Base-by-base conservation (phyloP, 2,329 filamentous ascomycete genomes). In the Monosporascus sp. region DNA sequence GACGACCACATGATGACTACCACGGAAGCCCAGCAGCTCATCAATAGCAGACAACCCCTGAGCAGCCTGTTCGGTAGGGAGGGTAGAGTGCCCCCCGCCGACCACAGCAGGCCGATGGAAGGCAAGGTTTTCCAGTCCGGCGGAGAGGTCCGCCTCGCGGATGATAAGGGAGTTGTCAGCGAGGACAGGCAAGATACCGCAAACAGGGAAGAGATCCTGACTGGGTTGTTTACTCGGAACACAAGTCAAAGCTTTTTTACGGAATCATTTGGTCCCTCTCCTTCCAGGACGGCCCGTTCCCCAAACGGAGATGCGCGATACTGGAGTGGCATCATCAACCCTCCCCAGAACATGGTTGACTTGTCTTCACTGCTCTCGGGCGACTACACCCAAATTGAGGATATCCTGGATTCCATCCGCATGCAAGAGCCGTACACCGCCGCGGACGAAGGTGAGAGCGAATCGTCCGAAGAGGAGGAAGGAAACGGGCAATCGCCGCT, bases 1-100 rank as follows among this genome's bases (percentile, higher is more conserved):
- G 88, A 92, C 63, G 88, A 92, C 57, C 88, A 92, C 65, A 81
- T 88, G 51, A 83, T 89, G 68, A 82, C 89, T 38, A 88, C 88
- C 55, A 85, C 84, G 20, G 86, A 91, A 60, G 85, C 89, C 11
- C 84, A 88, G 54, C 87, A 93, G 61, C 80, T 95, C 7, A 82
- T 94, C 14, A 81, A 85, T 16, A 84, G 87, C 50, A 82, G 88
- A 43, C 87, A 91, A 61, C 89, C 89, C 0, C 78, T 93, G 46
- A 92, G 88, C 66, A 84, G 83, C 59, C 72, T 83, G 48, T 91
- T 91, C 57, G 88, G 88, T 1, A 84, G 89, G 44, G 86, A 89
- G 55, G 86, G 86, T 1, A 76, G 79, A 52, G 84, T 89, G 19
- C 85, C 88, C 2, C 71, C 77, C 1, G 84, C 81, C 16, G 85